Evolutionary conservation across 495 filamentous ascomycete genomes (phyloP).

Genomic region (Acidomyces sp.): DNA sequence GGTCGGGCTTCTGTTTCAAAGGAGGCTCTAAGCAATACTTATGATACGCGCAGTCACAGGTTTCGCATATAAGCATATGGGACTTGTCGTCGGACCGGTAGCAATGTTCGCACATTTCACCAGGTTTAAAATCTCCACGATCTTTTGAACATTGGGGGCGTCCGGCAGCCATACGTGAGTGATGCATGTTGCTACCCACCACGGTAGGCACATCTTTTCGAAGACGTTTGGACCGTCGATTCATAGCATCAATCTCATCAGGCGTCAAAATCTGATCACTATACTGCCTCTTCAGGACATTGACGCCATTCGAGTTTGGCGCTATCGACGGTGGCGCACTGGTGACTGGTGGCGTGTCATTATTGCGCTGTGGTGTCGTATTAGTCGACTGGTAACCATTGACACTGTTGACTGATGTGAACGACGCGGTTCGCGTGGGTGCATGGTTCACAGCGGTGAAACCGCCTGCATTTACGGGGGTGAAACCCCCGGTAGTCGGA

Average conservation of each 20-base stretch:
- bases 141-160: slow-evolving; percentile 47
- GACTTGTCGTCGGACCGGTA: slow-evolving; percentile 62
- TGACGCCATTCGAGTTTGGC: slow-evolving; percentile 38
- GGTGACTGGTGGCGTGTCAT: slow-evolving; percentile 38
- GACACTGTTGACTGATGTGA: slow-evolving; percentile 14
- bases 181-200: slow-evolving; percentile 90
- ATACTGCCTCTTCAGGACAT: slow-evolving; percentile 59
- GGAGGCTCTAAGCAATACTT: slow-evolving; percentile 78
- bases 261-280: slow-evolving; percentile 12
- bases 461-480: slow-evolving; percentile 60
- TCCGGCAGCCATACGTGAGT: slow-evolving; percentile 70
- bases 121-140: slow-evolving; percentile 49
- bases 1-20: slow-evolving; percentile 61
- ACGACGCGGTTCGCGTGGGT: slow-evolving; percentile 9
- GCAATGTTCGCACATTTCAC: slow-evolving; percentile 86
- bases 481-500: slow-evolving; percentile 51
- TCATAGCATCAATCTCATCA: slow-evolving; percentile 53
- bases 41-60: slow-evolving; percentile 84
- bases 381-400: slow-evolving; percentile 13
- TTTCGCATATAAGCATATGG: slow-evolving; percentile 74
- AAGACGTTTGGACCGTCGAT: slow-evolving; percentile 78
- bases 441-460: slow-evolving; percentile 76
- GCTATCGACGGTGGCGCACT: slow-evolving; percentile 2
- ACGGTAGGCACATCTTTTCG: slow-evolving; percentile 88
- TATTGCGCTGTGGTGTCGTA: slow-evolving; percentile 31